Evolutionary conservation across 116 monocot genomes (phyloP).

Genomic region (Posidonia oceanica): DNA sequence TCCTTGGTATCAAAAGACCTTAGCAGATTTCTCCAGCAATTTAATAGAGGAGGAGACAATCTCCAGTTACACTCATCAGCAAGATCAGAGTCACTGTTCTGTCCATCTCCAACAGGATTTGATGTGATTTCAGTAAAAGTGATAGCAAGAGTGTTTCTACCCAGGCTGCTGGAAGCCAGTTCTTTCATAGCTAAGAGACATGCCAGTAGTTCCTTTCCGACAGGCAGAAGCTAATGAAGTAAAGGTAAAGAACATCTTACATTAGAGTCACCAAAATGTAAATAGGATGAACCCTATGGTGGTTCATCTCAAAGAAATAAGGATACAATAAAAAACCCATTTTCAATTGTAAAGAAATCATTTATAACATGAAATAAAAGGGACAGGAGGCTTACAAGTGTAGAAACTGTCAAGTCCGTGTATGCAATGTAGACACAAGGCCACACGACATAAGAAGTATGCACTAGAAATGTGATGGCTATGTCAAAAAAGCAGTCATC

Average conservation of each 20-base stretch:
- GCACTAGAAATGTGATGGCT: too few relatives aligned
- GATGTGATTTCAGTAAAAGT: conserved; percentile 21
- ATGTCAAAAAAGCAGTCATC: too few relatives aligned
- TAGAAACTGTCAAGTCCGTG: too few relatives aligned
- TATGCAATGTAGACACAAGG: too few relatives aligned
- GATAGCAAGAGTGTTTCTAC: conserved; percentile 36
- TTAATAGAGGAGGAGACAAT: conserved; percentile 42
- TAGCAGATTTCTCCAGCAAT: conserved; percentile 65
- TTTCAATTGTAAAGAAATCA: too few relatives aligned
- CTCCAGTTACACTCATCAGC: conserved; percentile 23
- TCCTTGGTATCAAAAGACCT: conserved; percentile 31
- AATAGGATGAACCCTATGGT: too few relatives aligned
- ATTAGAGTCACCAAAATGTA: not conserved
- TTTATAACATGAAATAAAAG: too few relatives aligned
- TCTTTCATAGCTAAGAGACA: conserved; percentile 66
- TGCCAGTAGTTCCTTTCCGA: conserved; percentile 72
- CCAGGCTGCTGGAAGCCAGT: conserved; percentile 27
- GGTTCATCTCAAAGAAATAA: too few relatives aligned
- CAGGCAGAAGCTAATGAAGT: conserved; percentile 47
- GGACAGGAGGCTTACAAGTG: too few relatives aligned
- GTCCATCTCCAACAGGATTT: conserved; percentile 13
- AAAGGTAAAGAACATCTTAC: not conserved
- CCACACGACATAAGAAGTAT: too few relatives aligned
- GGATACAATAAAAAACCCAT: too few relatives aligned
- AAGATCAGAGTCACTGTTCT: conserved; percentile 12